phyloP scores from a whole-genome alignment of 2,329 filamentous ascomycete species.

The Cytospora leucostoma region DNA sequence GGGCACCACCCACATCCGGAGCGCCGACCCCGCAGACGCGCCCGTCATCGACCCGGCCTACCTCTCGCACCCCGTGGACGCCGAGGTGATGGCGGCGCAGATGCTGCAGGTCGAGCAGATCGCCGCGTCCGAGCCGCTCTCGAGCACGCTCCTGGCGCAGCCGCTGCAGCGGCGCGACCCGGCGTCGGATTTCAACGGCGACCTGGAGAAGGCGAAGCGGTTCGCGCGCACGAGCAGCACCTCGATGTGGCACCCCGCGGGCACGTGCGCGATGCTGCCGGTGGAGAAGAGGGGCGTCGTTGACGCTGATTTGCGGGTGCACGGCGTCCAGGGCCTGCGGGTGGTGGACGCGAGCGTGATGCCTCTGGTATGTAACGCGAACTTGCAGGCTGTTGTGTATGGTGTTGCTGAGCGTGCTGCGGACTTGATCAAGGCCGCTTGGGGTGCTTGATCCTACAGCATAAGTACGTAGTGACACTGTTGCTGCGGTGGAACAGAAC shows the following conservation, averaged over 20 bases:
- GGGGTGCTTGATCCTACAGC: neutral
- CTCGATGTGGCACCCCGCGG: conserved; percentile 44
- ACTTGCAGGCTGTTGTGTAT: conserved; percentile 11
- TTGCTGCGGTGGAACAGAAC: too few species aligned
- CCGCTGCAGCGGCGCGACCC: conserved; percentile 8
- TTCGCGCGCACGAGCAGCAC: neutral
- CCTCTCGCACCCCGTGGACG: conserved; percentile 51
- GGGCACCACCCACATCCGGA: conserved; percentile 55
- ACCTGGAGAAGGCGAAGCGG: conserved; percentile 4
- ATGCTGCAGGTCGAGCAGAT: conserved; percentile 44
- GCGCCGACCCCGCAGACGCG: conserved; percentile 40
- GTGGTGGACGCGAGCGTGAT: conserved; percentile 40
- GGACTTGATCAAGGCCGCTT: conserved; percentile 9
- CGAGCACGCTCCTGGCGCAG: conserved; percentile 22
- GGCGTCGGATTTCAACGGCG: neutral
- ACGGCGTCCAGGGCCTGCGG: conserved; percentile 44
- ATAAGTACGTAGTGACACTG: too few species aligned
- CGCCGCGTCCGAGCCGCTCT: conserved; percentile 40
- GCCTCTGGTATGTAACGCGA: conserved; percentile 28
- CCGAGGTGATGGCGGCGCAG: conserved; percentile 45
- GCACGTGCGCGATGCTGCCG: conserved; percentile 46
- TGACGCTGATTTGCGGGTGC: conserved; percentile 43
- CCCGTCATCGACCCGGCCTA: conserved; percentile 47
- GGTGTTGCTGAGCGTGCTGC: conserved; percentile 12
- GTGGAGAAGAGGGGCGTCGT: conserved; percentile 44